phyloP scores from a whole-genome alignment of 345 rosid genomes.

The Turnera subulata region DNA sequence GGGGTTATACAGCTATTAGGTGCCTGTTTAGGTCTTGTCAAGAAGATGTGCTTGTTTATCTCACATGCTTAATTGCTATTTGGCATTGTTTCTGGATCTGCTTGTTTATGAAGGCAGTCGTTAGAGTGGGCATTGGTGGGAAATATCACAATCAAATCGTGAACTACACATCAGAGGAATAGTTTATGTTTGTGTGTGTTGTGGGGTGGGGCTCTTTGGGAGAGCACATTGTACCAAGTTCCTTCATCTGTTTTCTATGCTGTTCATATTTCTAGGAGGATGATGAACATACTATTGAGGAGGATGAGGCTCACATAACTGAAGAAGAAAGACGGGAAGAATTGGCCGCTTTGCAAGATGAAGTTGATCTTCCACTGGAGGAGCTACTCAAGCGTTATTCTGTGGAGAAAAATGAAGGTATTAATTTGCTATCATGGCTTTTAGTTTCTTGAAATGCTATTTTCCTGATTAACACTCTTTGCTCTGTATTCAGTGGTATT shows the following conservation, averaged over 20 bases:
- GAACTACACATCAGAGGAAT: too few relatives aligned
- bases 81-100: background rate
- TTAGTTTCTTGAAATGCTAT: background rate
- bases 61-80: background rate
- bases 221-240: too few relatives aligned
- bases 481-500: background rate
- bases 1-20: too few relatives aligned
- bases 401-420: slow-evolving; percentile 41
- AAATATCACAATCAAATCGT: background rate
- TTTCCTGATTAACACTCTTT: background rate
- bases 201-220: too few relatives aligned
- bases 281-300: slow-evolving; percentile 91
- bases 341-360: slow-evolving; percentile 75
- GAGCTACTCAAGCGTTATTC: slow-evolving; percentile 73
- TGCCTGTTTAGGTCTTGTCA: too few relatives aligned
- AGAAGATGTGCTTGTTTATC: too few relatives aligned
- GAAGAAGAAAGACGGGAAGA: slow-evolving; percentile 87
- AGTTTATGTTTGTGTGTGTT: too few relatives aligned
- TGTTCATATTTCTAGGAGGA: slow-evolving; percentile 80
- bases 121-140: background rate
- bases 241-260: background rate
- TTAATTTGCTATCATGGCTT: background rate
- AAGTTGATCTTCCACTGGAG: slow-evolving; percentile 80
- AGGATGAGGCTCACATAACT: slow-evolving; percentile 87
- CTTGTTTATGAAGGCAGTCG: background rate